Percentiles rank a stretch among this genome's conserved stretches.
Evolutionary conservation across 495 filamentous ascomycete genomes (phyloP).

Genomic region (Talaromyces adpressus): DNA sequence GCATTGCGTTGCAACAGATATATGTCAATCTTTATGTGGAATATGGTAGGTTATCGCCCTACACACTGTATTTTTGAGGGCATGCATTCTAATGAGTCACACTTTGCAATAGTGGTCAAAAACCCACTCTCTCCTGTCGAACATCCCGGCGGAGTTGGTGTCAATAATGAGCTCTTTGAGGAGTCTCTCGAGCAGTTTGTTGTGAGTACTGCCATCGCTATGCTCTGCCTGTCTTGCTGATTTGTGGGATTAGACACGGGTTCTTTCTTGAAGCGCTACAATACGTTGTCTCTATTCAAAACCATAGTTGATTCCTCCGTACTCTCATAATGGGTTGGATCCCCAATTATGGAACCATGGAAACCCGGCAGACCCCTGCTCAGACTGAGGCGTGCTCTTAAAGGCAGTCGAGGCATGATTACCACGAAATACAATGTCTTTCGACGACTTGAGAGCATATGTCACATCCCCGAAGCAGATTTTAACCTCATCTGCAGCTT

Average conservation of each 20-base stretch:
- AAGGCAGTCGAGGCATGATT: neutral
- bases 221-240: neutral
- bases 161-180: slow-evolving; percentile 93
- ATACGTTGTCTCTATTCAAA: neutral
- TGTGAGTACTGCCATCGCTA: slow-evolving; percentile 25
- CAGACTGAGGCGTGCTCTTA: neutral
- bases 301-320: neutral
- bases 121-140: slow-evolving; percentile 87
- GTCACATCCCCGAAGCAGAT: neutral
- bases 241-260: neutral
- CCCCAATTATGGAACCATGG: neutral
- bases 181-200: slow-evolving; percentile 83
- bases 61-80: neutral
- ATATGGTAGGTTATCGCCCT: slow-evolving; percentile 55
- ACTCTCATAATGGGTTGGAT: neutral
- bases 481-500: neutral
- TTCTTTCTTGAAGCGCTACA: neutral
- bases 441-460: neutral
- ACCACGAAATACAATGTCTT: neutral
- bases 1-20: slow-evolving; percentile 91
- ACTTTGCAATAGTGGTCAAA: slow-evolving; percentile 93
- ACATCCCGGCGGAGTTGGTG: slow-evolving; percentile 79
- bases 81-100: neutral
- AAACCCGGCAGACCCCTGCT: neutral
- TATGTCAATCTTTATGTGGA: slow-evolving; percentile 97